Percentiles rank a stretch among this genome's conserved stretches.
Conservation (phyloP, 2,329 filamentous ascomycete species). For the Aspergillus awamori region DNA sequence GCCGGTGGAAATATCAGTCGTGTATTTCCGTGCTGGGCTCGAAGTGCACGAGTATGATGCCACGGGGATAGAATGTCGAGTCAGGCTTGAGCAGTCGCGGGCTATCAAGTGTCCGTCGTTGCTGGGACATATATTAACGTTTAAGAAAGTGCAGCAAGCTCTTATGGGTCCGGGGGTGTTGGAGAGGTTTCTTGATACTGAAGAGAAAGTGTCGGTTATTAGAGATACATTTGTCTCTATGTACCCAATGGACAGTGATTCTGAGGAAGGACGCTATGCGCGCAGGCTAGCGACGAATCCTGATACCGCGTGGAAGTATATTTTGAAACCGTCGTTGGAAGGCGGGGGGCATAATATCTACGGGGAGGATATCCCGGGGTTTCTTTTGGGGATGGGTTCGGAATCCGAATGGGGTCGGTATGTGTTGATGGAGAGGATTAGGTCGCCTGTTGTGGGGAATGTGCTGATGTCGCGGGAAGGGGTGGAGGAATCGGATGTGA, state of each 20-base stretch:
- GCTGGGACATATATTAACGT: constrained; percentile 45
- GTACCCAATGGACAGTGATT: constrained; percentile 37
- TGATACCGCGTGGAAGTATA: constrained; percentile 30
- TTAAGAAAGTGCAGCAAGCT: constrained; percentile 50
- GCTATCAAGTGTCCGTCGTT: constrained; percentile 52
- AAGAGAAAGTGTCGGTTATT: constrained; percentile 31
- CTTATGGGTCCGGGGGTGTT: constrained; percentile 38
- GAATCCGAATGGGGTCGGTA: constrained; percentile 37
- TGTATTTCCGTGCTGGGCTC: constrained; percentile 51
- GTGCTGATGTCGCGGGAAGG: constrained; percentile 37
- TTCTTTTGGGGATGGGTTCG: constrained; percentile 30
- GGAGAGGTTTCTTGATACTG: constrained; percentile 35
- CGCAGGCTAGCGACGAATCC: constrained; percentile 29
- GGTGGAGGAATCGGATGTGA: constrained; percentile 39
- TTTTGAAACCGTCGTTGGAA: constrained; percentile 51
- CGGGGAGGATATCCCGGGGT: constrained; percentile 40
- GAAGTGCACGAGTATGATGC: constrained; percentile 44
- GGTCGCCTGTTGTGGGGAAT: constrained; percentile 35
- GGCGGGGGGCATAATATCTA: constrained; percentile 51
- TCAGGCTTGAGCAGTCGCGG: constrained; percentile 41
- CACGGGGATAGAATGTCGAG: constrained; percentile 33
- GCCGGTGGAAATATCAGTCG: constrained; percentile 45
- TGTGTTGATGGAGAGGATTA: constrained; percentile 47
- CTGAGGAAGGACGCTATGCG: constrained; percentile 31
- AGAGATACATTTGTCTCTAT: constrained; percentile 43